These are phyloP conservation scores for Pugionium dolabratum DNA, from an alignment of 345 rosid species.

Conservation along the genomic window DNA sequence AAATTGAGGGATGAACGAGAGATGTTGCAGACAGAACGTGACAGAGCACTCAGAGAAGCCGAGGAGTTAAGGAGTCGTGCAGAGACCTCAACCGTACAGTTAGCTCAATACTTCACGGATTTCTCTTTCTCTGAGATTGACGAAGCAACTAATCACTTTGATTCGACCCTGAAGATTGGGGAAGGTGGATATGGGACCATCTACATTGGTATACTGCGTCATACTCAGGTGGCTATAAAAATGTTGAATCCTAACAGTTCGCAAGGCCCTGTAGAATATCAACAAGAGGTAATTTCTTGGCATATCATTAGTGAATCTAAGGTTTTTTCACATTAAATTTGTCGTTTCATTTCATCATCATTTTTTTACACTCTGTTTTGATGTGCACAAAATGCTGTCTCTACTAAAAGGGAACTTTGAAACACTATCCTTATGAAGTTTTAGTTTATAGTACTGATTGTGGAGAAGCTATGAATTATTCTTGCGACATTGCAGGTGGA, in stretches of 20 bases:
- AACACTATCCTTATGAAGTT: no score
- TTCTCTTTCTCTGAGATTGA: conserved; percentile 67
- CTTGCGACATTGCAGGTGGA: conserved; percentile 53
- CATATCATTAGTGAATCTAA: conserved; percentile 9
- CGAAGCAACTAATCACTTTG: conserved; percentile 68
- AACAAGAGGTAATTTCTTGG: conserved; percentile 64
- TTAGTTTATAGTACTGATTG: no score
- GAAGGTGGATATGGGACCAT: conserved; percentile 96
- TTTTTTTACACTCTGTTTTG: neutral
- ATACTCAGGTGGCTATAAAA: conserved; percentile 75
- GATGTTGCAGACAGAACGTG: conserved; percentile 66
- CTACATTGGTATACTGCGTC: conserved; percentile 64
- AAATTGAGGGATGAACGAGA: conserved; percentile 62
- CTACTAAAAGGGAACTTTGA: conserved; percentile 17
- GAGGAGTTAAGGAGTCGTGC: conserved; percentile 67
- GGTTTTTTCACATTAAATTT: neutral
- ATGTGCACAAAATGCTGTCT: neutral
- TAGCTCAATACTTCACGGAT: conserved; percentile 61
- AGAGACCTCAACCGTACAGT: conserved; percentile 51
- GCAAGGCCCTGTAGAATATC: conserved; percentile 85
- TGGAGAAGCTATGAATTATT: conserved; percentile 37
- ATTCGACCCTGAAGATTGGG: conserved; percentile 70
- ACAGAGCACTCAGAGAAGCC: conserved; percentile 77
- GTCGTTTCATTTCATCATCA: conserved; percentile 19
- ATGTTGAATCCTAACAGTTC: conserved; percentile 59